Percentiles rank a stretch among this genome's conserved stretches.
Conservation (phyloP, 805 yeast species). For the Yarrowia sp. region DNA sequence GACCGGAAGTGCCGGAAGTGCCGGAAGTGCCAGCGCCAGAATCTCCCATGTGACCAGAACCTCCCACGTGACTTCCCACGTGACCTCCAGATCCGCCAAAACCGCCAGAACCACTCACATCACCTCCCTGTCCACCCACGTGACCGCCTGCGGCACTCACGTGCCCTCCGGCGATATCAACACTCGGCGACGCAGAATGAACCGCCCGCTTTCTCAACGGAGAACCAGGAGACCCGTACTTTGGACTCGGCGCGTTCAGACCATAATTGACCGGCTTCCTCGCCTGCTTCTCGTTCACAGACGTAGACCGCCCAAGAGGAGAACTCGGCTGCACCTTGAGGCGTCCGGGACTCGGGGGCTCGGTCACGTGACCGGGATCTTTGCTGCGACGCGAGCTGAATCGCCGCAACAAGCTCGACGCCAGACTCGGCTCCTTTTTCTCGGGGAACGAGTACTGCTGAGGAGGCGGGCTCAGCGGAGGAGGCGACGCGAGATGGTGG, state of each 20-base stretch:
- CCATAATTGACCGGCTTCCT: conserved; percentile 44
- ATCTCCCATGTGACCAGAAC: no score
- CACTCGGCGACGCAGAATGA: conserved; percentile 34
- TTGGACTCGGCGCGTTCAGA: neutral
- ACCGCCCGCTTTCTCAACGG: conserved; percentile 32
- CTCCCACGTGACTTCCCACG: no score
- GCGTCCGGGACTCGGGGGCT: conserved; percentile 8
- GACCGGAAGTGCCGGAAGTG: no score
- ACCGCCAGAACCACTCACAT: no score
- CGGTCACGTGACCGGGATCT: conserved; percentile 2
- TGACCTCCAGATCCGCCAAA: no score
- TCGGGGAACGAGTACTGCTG: conserved; percentile 37
- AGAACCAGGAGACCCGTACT: neutral
- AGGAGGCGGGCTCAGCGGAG: conserved; percentile 30
- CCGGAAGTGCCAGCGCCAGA: no score
- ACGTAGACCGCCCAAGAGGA: conserved; percentile 41
- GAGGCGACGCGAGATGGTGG: conserved; percentile 17
- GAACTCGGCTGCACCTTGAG: conserved; percentile 32
- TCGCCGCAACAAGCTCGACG: conserved; percentile 43
- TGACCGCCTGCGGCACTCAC: no score
- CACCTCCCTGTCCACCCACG: no score
- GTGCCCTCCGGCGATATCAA: conserved; percentile 15
- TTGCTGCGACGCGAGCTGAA: conserved; percentile 42
- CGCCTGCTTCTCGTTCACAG: conserved; percentile 42
- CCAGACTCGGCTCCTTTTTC: conserved; percentile 41